phyloP scores from a whole-genome alignment of 176 grass and related monocot genomes.

The Oryza meridionalis region DNA sequence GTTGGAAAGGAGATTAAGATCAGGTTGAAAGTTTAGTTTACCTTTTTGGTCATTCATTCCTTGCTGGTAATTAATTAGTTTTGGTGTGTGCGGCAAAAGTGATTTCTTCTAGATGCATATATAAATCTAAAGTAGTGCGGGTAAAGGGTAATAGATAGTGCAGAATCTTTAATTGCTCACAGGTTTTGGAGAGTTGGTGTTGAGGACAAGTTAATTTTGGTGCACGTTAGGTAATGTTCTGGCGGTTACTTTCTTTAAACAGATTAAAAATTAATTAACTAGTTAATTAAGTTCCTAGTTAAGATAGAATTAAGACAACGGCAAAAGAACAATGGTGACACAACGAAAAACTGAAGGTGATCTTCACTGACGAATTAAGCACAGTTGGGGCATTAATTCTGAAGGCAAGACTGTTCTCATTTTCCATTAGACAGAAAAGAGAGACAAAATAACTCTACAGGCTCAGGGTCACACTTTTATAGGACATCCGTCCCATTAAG shows the following conservation, averaged over 20 bases:
- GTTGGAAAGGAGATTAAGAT: neutral
- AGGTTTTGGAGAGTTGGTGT: constrained; percentile 24
- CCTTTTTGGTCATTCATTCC: constrained; percentile 23
- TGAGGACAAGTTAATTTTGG: constrained; percentile 43
- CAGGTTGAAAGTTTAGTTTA: constrained; percentile 35
- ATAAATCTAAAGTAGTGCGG: constrained; percentile 23
- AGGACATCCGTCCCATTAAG: neutral
- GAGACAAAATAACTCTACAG: neutral
- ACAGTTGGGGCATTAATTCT: neutral
- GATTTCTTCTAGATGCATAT: constrained; percentile 19
- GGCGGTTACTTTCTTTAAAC: constrained; percentile 28
- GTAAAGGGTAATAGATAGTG: constrained; percentile 15
- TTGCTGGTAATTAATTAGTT: neutral
- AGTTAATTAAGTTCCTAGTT: neutral
- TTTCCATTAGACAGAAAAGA: neutral
- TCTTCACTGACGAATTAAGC: neutral
- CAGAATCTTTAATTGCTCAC: constrained; percentile 44
- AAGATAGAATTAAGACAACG: constrained; percentile 12
- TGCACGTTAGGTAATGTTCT: constrained; percentile 27
- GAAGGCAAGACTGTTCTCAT: neutral
- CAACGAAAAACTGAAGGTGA: neutral
- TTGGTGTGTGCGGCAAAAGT: constrained; percentile 9
- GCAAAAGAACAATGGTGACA: neutral
- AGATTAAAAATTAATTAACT: neutral
- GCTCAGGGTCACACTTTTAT: neutral